Conservation (phyloP, 768 basidiomycete genomes). For the Nidularia sp. region DNA sequence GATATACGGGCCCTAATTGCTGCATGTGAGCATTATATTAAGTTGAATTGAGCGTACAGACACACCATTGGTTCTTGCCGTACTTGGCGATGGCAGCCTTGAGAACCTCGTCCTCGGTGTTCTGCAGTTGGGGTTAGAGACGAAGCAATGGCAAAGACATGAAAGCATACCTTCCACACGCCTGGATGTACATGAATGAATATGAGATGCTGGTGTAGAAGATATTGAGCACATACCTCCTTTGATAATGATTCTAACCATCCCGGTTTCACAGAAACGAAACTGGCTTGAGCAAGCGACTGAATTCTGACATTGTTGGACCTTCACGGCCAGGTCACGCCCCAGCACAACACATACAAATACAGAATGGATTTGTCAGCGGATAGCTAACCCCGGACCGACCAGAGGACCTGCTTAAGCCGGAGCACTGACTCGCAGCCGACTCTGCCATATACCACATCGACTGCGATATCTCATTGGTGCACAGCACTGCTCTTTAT, state of each 20-base stretch:
- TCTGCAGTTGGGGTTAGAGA: constrained; percentile 38
- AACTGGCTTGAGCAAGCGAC: not conserved
- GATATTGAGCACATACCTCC: constrained; percentile 49
- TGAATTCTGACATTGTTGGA: too few relatives aligned
- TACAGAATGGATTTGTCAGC: too few relatives aligned
- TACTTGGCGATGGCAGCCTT: constrained; percentile 99
- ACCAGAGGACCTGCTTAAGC: too few relatives aligned
- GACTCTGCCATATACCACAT: too few relatives aligned
- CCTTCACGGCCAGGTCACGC: too few relatives aligned
- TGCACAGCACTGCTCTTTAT: too few relatives aligned
- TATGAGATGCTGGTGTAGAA: not conserved
- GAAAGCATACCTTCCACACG: constrained; percentile 69
- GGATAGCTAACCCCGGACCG: too few relatives aligned
- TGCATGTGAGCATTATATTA: constrained; percentile 1
- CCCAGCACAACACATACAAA: too few relatives aligned
- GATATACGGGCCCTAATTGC: constrained; percentile 90
- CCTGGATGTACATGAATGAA: constrained; percentile 27
- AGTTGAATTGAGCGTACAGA: not conserved
- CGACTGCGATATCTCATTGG: too few relatives aligned
- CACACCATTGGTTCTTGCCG: constrained; percentile 91
- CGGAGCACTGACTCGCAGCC: too few relatives aligned
- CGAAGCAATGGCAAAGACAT: not conserved
- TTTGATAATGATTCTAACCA: constrained; percentile 92
- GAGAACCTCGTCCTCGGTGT: constrained; percentile 96
- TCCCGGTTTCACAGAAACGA: constrained; percentile 20